phyloP scores from a whole-genome alignment of 2,329 filamentous ascomycete genomes.

The Fusarium secorum region DNA sequence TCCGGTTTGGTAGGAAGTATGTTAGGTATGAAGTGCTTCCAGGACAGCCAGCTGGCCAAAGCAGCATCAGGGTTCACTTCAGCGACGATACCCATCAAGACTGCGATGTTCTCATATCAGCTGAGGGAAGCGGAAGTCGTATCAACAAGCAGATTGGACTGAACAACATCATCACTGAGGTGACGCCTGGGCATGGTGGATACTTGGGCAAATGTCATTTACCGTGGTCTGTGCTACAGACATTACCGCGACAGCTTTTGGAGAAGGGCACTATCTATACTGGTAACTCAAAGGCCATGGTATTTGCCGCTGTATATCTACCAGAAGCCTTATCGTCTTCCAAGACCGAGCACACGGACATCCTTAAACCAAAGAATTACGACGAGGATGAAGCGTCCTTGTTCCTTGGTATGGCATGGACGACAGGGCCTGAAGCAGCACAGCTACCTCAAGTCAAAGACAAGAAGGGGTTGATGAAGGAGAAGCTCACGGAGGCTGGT shows the following conservation, averaged over 20 bases:
- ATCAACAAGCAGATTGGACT: background rate
- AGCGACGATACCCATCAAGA: background rate
- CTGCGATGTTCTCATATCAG: background rate
- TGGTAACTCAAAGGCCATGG: fast-evolving
- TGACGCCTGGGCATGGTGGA: background rate
- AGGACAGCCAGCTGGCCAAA: background rate
- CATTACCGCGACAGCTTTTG: background rate
- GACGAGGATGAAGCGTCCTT: background rate
- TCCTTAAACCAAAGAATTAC: background rate
- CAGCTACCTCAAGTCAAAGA: background rate
- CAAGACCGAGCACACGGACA: fast-evolving
- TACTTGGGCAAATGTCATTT: background rate
- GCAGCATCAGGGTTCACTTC: background rate
- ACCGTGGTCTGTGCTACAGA: background rate
- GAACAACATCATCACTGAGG: background rate
- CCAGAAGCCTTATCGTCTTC: background rate
- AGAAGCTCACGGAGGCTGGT: background rate
- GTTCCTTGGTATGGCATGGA: background rate
- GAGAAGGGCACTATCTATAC: background rate
- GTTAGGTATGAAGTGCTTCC: background rate
- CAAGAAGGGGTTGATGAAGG: background rate
- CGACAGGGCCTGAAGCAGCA: background rate
- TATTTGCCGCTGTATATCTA: background rate
- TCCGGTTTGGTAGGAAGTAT: background rate
- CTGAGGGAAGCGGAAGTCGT: background rate